Evolutionary conservation across 768 basidiomycete genomes (phyloP).

Genomic region (Kondoa subrosea): DNA sequence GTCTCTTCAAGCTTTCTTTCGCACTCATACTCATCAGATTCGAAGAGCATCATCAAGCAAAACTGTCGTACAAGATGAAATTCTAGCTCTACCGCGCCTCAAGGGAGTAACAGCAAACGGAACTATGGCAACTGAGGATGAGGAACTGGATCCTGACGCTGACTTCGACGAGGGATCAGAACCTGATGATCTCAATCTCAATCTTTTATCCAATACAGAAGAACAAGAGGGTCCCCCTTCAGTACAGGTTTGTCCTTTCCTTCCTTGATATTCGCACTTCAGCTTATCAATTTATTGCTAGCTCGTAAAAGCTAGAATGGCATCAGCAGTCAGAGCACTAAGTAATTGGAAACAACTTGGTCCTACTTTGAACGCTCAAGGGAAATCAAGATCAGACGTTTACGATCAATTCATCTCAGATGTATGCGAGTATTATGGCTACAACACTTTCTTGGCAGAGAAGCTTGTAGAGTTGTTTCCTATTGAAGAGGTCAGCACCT

Average conservation of each 20-base stretch:
- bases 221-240: constrained; percentile 44
- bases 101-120: constrained; percentile 13
- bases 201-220: constrained; percentile 17
- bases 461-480: constrained; percentile 89
- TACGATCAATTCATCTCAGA: constrained; percentile 71
- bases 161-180: constrained; percentile 39
- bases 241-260: constrained; percentile 51
- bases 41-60: neutral
- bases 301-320: constrained; percentile 60
- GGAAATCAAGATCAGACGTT: constrained; percentile 75
- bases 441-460: constrained; percentile 84
- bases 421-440: constrained; percentile 90
- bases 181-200: constrained; percentile 33
- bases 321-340: constrained; percentile 54
- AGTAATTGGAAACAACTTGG: constrained; percentile 54
- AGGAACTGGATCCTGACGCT: constrained; percentile 37
- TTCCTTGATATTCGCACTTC: constrained; percentile 42
- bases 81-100: neutral
- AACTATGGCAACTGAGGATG: constrained; percentile 30
- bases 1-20: neutral
- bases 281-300: constrained; percentile 46
- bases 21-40: neutral
- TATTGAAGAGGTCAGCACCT: constrained; percentile 56
- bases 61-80: constrained; percentile 4
- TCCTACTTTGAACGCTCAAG: neutral